Base-by-base conservation (phyloP, 495 filamentous ascomycete species). In the Annulohypoxylon bovei region DNA sequence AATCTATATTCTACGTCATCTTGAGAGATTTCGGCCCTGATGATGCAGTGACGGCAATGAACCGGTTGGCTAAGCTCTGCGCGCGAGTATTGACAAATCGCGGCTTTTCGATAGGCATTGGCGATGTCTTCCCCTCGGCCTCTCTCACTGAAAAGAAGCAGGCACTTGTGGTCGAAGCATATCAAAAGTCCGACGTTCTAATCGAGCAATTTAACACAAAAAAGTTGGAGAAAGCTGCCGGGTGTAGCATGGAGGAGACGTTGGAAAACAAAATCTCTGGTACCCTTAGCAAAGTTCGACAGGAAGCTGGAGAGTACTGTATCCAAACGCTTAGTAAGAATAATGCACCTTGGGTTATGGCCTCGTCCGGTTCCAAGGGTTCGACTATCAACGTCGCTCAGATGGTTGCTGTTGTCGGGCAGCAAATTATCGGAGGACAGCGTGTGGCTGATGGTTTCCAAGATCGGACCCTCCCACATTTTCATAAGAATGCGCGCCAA, bases 321-420 rank as follows among this genome's bases (percentile, higher is more conserved):
- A 94, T 97, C 75, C 86, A 85, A 12, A 92, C 94, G 55, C 85
- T 99, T 57, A 95, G 92, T 82, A 91, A 88, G 65, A 93, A 93
- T 82, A 99, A 99, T 74, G 90, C 95, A 2, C 94, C 95, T 8
- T 82, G 98, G 72, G 91, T 97, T 82, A 99, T 99, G 95, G 95
- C 95, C 49, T 96, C 91, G 46, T 97, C 92, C 7, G 95, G 95
- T 32, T 97, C 95, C 37, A 99, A 99, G 80, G 88, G 95, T 74
- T 97, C 93, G 1, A 91, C 90, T 75, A 97, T 98, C 85, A 99
- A 99, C 83, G 95, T 99, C 52, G 95, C 96, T 23, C 95, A 99
- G 82, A 99, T 99, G 95, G 90, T 98, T 77, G 94, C 96, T 33
- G 90, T 93, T 68, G 95, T 99, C 70, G 95, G 95, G 64, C 95